Base-by-base conservation (phyloP, 495 filamentous ascomycete genomes). In the Amorphotheca resinae region DNA sequence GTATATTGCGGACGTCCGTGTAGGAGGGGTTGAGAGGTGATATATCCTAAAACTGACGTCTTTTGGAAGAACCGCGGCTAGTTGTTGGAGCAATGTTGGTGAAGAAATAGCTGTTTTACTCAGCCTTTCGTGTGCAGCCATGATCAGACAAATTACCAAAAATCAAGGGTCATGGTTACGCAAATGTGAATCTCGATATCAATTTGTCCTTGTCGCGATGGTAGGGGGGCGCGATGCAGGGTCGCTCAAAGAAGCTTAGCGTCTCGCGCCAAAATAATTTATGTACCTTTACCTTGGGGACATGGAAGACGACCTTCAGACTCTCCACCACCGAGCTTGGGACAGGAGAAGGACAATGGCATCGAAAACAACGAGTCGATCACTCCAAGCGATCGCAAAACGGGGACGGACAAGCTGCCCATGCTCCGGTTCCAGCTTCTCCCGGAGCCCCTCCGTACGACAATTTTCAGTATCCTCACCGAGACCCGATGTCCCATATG, bases 21-120 rank as follows among this genome's bases (percentile, higher is more conserved):
- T 76, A 14, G 91, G 85, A 1, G 84, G 82, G 2, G 88, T 93
- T 15, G 87, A 94, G 49, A 94, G 63, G 66, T 96, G 89, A 61
- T 93, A 77, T 53, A 93, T 68, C 33, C 68, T 80, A 55, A 94
- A 76, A 46, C 70, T 70, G 58, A 72, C 68, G 50, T 68, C 76
- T 40, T 75, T 69, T 21, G 89, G 86, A 20, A 96, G 74, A 22
- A 70, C 71, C 39, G 74, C 67, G 41, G 84, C 77, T 48, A 98
- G 70, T 43, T 62, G 61, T 31, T 60, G 58, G 32, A 61, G 52
- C n/a, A 78, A 60, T 16, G 51, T 30, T 36, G 41, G 36, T 25
- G 31, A 43, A 12, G 22, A 32, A 50, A 52, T 44, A 49, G 23
- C 43, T 56, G 28, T 53, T 41, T 45, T 22, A 30, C 33, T 48